Evolutionary conservation across 164 flowering plant genomes (phyloP).

Genomic region (Euptelea pleiosperma): DNA sequence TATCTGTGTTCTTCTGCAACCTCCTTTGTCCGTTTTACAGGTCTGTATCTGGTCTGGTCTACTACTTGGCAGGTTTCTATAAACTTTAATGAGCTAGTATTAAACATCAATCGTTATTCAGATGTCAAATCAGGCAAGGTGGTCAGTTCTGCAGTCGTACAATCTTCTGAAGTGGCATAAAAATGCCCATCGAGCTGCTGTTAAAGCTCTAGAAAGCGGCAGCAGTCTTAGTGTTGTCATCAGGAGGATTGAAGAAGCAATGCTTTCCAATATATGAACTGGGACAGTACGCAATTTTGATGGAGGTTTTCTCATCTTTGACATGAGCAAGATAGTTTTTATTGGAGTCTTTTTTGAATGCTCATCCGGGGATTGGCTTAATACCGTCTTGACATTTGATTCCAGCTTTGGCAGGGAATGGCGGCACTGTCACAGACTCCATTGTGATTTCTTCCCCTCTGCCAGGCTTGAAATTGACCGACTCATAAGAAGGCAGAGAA

Average conservation of each 20-base stretch:
- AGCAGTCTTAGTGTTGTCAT: conserved; percentile 67
- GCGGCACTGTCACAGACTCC: no score
- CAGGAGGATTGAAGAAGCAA: conserved; percentile 73
- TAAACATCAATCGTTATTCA: no score
- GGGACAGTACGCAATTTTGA: background rate
- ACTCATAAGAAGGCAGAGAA: no score
- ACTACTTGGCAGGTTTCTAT: background rate
- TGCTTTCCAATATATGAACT: conserved; percentile 41
- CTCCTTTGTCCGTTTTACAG: conserved; percentile 78
- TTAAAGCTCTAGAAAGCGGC: conserved; percentile 78
- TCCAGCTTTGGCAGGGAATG: no score
- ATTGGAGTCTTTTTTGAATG: no score
- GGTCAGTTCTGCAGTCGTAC: conserved; percentile 91
- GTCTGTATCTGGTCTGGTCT: conserved; percentile 31
- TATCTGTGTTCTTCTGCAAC: conserved; percentile 68
- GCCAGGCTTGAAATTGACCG: no score
- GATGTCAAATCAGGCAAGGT: conserved; percentile 98
- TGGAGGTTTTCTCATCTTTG: background rate
- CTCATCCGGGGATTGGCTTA: no score
- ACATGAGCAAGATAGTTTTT: background rate
- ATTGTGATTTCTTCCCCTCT: no score
- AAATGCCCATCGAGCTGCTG: conserved; percentile 75
- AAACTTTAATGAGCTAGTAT: no score
- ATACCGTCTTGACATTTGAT: no score
- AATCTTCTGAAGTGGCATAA: conserved; percentile 92